These are phyloP conservation scores for Cicer yamashitae DNA, from an alignment of 306 rosid species.

Conservation along the genomic window DNA sequence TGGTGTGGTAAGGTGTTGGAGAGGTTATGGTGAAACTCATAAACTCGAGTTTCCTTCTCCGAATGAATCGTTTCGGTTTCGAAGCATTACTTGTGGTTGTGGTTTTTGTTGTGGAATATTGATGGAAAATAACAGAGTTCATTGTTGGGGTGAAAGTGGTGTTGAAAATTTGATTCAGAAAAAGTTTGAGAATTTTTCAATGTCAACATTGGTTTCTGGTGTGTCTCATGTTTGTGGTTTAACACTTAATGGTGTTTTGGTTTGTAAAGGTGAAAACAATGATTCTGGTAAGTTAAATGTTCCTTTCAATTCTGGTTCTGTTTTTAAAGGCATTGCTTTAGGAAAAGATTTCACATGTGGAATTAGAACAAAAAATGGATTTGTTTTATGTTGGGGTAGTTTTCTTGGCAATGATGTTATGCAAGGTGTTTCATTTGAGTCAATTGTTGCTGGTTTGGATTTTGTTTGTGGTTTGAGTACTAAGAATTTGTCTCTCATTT, in stretches of 20 bases:
- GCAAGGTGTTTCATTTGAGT: slow-evolving; percentile 52
- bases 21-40: slow-evolving; percentile 40
- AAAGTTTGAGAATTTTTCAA: slow-evolving; percentile 46
- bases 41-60: slow-evolving; percentile 42
- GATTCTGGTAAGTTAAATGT: slow-evolving; percentile 47
- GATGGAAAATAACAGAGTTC: slow-evolving; percentile 30
- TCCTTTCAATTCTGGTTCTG: slow-evolving; percentile 37
- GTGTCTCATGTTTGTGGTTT: slow-evolving; percentile 61
- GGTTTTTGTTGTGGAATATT: slow-evolving; percentile 58
- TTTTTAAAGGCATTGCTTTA: slow-evolving; percentile 50
- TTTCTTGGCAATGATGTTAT: slow-evolving; percentile 16
- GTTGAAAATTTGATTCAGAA: slow-evolving; percentile 40
- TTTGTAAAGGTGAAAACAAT: slow-evolving; percentile 48
- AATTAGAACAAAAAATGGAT: slow-evolving; percentile 43
- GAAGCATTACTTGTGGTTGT: slow-evolving; percentile 43
- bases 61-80: slow-evolving; percentile 34
- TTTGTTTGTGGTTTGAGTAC: slow-evolving; percentile 59
- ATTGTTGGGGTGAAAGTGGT: slow-evolving; percentile 54
- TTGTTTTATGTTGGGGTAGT: slow-evolving; percentile 50
- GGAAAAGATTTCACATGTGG: slow-evolving; percentile 54
- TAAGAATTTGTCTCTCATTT: slow-evolving; percentile 46
- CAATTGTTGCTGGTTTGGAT: slow-evolving; percentile 60
- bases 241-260: slow-evolving; percentile 45
- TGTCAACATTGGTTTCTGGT: slow-evolving; percentile 52
- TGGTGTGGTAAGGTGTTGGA: slow-evolving; percentile 56